Evolutionary conservation across 768 basidiomycete species (phyloP), one percentile per base, ranked within the genome.

Genomic region (Agaricus blazei): DNA sequence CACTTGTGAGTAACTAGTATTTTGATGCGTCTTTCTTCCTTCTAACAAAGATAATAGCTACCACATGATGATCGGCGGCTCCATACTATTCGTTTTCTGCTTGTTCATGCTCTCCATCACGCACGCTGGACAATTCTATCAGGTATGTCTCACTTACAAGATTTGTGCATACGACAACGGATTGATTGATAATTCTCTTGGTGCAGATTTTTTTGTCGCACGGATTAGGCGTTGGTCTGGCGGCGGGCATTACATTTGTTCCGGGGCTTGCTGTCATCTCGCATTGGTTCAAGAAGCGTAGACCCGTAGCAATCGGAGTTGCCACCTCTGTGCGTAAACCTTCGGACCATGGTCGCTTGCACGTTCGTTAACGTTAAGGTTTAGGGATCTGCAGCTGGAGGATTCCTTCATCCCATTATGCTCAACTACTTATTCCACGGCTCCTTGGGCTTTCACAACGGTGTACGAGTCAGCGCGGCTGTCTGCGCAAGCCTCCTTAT

Each of bases 391-490:
- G 81, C 78, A 15, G 63, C 83, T 12, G 85, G 86, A 2, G 83
- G 81, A 9, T 72, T 80, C 24, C 61, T 87, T 8, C 82, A 84
- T 55, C 81, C 83, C 2, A 83, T 85, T 60, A 76, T 85, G 71
- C 69, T 88, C 23, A 87, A 88, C 62, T 71, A 75, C 38, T 66
- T 74, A 56, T 75, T 79, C 55, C 67, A 77, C 53, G 74, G 76
- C 3, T 60, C 59, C 2, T 68, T 77, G 14, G 82, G 85, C 3
- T 71, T 83, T 76, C 82, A 69, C n/a, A 70, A 72, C 31, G 78
- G 78, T 29, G 78, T 78, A n/a, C 74, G 75, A 15, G 74, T 71
- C 23, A 80, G 76, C 47, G 79, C 78, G 12, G 77, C 67, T 6
- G 58, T 82, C 27, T 64, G 71, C 36, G 69, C 68, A 7, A 65